phyloP scores from a whole-genome alignment of 2,329 filamentous ascomycete genomes.

The Fusarium sp. region DNA sequence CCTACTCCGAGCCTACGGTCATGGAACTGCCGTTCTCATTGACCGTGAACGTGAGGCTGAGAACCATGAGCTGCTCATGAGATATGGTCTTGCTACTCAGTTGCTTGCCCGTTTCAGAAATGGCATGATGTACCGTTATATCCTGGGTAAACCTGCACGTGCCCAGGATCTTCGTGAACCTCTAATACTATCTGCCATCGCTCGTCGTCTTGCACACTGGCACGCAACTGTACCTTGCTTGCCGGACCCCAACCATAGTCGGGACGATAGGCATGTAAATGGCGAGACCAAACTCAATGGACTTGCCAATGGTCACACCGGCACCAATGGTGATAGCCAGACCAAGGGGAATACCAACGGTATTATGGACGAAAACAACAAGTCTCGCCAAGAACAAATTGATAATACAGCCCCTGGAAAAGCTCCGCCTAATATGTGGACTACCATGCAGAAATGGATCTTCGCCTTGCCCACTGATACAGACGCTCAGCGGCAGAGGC shows the following conservation, averaged over 20 bases:
- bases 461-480: slow-evolving; percentile 81
- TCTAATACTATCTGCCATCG: slow-evolving; percentile 83
- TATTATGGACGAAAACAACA: slow-evolving; percentile 41
- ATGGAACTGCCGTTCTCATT: slow-evolving; percentile 93
- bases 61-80: slow-evolving; percentile 88
- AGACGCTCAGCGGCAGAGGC: slow-evolving; percentile 73
- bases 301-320: slow-evolving; percentile 14
- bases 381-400: slow-evolving; percentile 53
- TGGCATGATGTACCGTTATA: slow-evolving; percentile 93
- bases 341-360: slow-evolving; percentile 44
- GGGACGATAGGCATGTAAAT: slow-evolving; percentile 43
- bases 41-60: slow-evolving; percentile 87
- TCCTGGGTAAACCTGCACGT: slow-evolving; percentile 81
- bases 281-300: slow-evolving; percentile 50
- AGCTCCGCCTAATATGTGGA: slow-evolving; percentile 89
- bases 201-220: slow-evolving; percentile 89
- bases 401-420: slow-evolving; percentile 70
- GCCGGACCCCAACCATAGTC: slow-evolving; percentile 44
- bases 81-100: slow-evolving; percentile 82
- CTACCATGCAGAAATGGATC: slow-evolving; percentile 96
- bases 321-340: slow-evolving; percentile 50
- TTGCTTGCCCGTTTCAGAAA: slow-evolving; percentile 94
- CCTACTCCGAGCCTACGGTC: slow-evolving; percentile 90
- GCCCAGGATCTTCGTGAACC: slow-evolving; percentile 82
- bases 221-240: slow-evolving; percentile 78